phyloP scores from a whole-genome alignment of 345 rosid genomes.

The Linum trigynum region DNA sequence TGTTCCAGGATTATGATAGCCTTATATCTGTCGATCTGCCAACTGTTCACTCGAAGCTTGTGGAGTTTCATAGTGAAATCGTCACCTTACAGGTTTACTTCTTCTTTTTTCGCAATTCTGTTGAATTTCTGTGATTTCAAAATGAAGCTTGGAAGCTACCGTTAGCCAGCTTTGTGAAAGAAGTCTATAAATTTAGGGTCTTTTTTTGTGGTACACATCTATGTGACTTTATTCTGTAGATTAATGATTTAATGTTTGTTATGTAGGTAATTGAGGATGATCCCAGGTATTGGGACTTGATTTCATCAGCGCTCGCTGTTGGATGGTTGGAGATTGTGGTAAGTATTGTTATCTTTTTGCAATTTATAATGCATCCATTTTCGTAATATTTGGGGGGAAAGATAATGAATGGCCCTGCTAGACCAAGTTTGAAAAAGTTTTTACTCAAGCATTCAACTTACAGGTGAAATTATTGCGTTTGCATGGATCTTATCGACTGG shows the following conservation, averaged over 20 bases:
- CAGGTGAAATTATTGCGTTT: slow-evolving; percentile 83
- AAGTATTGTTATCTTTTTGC: slow-evolving; percentile 14
- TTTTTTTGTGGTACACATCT: background rate
- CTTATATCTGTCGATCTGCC: slow-evolving; percentile 49
- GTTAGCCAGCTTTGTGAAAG: background rate
- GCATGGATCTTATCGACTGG: slow-evolving; percentile 87
- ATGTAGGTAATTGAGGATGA: slow-evolving; percentile 72
- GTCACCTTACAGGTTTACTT: slow-evolving; percentile 59
- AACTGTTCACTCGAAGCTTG: slow-evolving; percentile 64
- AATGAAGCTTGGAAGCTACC: background rate
- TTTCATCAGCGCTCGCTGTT: slow-evolving; percentile 68
- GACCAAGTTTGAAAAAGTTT: background rate
- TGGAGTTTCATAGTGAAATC: slow-evolving; percentile 61
- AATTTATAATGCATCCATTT: background rate
- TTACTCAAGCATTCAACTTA: slow-evolving; percentile 10
- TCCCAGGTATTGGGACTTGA: slow-evolving; percentile 76
- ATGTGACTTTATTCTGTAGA: background rate
- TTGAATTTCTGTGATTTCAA: background rate
- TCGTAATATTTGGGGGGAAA: background rate
- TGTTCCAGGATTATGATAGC: slow-evolving; percentile 65
- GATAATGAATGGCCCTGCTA: background rate
- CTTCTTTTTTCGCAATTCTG: background rate
- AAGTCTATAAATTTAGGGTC: background rate
- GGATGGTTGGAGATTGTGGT: slow-evolving; percentile 96
- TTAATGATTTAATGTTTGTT: background rate